These are phyloP conservation scores for Entomortierella chlamydospora DNA, from an alignment of 192 early-diverging fungal species.

Conservation along the genomic window DNA sequence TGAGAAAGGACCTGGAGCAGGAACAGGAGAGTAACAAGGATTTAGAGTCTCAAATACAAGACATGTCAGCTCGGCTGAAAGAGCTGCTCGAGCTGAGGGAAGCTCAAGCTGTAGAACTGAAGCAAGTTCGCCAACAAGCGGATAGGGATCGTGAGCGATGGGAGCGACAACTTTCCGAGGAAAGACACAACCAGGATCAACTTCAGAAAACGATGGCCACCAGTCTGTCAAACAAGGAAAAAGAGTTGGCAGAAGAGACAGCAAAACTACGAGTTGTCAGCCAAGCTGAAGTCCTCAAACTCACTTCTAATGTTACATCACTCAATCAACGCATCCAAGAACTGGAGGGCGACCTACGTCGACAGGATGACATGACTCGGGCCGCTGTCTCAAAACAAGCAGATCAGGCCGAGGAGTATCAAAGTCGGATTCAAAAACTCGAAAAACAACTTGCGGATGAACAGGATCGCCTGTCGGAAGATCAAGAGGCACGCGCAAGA, in stretches of 20 bases:
- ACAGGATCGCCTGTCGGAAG: conserved; percentile 7
- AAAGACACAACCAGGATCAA: not conserved
- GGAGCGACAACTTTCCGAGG: conserved; percentile 8
- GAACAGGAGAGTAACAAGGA: conserved; percentile 12
- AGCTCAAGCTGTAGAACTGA: conserved; percentile 9
- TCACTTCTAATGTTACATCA: not conserved
- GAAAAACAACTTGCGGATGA: conserved; percentile 25
- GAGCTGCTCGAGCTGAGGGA: conserved; percentile 2
- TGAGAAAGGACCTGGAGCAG: conserved; percentile 14
- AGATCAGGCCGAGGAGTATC: not conserved
- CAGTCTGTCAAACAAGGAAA: conserved; percentile 1
- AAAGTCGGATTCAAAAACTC: not conserved
- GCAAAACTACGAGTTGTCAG: not conserved
- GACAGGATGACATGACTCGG: not conserved
- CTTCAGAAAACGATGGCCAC: not conserved
- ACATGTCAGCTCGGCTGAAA: conserved; percentile 11
- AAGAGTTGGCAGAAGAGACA: not conserved
- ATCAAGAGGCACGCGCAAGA: conserved; percentile 16
- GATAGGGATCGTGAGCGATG: conserved; percentile 4
- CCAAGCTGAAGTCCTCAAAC: conserved; percentile 2
- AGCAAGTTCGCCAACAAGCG: conserved; percentile 1
- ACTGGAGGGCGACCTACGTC: conserved; percentile 3
- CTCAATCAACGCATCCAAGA: conserved; percentile 17
- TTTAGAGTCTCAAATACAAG: conserved; percentile 5
- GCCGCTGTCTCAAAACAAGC: not conserved